Base-by-base conservation (phyloP, 2,329 filamentous ascomycete genomes). In the Cladosporium colombiae region DNA sequence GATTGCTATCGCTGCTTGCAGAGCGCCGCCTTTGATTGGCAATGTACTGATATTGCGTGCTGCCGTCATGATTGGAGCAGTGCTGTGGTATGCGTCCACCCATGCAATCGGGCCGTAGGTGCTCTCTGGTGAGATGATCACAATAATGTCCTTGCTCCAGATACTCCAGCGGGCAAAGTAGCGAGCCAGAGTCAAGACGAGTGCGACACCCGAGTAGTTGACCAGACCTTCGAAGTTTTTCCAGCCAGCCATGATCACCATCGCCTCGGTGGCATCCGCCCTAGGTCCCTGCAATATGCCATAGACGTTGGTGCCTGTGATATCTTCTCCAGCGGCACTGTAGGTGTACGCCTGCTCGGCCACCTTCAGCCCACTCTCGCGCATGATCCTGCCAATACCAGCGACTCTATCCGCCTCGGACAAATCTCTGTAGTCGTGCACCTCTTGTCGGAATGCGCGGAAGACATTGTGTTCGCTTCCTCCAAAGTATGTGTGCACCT, bases 131-230 rank as follows among this genome's bases (percentile, higher is more conserved):
- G 95, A 89, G 56, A 99, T 85, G 6, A 99, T 80, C 71, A 99
- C 88, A 66, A 99, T 94, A 71, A 99, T 97, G 77, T 99, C 95
- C 79, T 99, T 99, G 66, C 93, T 97, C 95, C 95, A 99, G 31
- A 99, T 84, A 62, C 93, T 97, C 95, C 95, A 99, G 71, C 91
- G 88, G 79, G 96, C 97, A 81, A 99, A 98, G 79, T 99, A 99
- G 70, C 95, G 88, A 31, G 92, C 91, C 71, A 99, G 80, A 0
- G 94, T 93, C 73, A 99, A 81, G 2, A 93, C 89, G 35, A 99
- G 84, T 8, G 93, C 89, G 6, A 99, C 89, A 21, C 94, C 95
- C 68, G 93, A 95, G 69, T 89, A 85, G 79, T 99, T 99, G 71
- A 93, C 80, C 71, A 90, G 85, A 29, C 86, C 88, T 64, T 92